Percentiles rank a stretch among this genome's conserved stretches.
These are phyloP conservation scores for Helichrysum umbraculigerum DNA, from an alignment of 129 eudicot genomes.

Conservation along the genomic window DNA sequence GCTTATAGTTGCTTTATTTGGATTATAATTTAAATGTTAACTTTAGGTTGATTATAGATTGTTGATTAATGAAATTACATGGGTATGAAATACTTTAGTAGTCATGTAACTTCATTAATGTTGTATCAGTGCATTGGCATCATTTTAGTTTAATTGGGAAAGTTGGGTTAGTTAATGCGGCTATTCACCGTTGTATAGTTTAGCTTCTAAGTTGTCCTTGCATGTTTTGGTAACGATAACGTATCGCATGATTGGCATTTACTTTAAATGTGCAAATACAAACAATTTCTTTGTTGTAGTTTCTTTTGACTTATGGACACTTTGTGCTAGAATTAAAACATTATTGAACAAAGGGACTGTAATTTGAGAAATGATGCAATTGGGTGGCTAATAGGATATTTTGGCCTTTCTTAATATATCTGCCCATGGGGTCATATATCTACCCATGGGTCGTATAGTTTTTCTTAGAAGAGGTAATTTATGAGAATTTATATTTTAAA, in stretches of 20 bases:
- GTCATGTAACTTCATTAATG: not conserved
- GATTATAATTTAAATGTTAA: not conserved
- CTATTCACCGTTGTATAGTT: not conserved
- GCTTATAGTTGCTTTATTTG: constrained; percentile 12
- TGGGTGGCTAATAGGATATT: too few relatives aligned
- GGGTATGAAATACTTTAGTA: not conserved
- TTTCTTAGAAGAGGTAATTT: too few relatives aligned
- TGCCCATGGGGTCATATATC: too few relatives aligned
- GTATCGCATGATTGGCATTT: not conserved
- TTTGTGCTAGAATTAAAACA: not conserved
- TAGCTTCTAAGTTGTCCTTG: not conserved
- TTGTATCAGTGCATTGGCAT: not conserved
- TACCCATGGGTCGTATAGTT: too few relatives aligned
- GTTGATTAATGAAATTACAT: constrained; percentile 6
- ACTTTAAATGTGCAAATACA: not conserved
- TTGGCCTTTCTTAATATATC: too few relatives aligned
- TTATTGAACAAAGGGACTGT: not conserved
- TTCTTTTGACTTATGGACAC: not conserved
- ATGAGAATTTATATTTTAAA: too few relatives aligned
- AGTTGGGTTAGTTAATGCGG: constrained; percentile 4
- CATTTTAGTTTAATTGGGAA: not conserved
- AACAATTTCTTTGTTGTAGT: not conserved
- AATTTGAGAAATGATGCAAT: too few relatives aligned
- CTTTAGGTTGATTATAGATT: not conserved
- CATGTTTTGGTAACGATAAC: not conserved